These are phyloP conservation scores for Neoboletus magnificus DNA, from an alignment of 768 basidiomycete genomes.

Conservation along the genomic window DNA sequence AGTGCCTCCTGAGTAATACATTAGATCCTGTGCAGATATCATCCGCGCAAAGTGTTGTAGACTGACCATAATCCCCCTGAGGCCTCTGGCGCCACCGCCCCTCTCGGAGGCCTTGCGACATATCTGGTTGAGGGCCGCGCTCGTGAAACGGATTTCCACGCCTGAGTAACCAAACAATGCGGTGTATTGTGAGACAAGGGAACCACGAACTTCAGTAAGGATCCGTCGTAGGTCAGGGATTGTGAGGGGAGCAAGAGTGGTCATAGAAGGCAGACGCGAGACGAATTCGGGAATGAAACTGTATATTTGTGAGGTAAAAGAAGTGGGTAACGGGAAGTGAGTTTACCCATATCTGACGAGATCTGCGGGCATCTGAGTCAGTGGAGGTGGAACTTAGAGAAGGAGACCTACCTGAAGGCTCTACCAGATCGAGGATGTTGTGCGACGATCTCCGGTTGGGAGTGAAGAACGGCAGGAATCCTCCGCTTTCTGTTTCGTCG, in stretches of 20 bases:
- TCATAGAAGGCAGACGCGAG: constrained; percentile 88
- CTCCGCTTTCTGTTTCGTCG: constrained; percentile 36
- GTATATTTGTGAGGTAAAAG: constrained; percentile 3
- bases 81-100: constrained; percentile 87
- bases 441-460: constrained; percentile 56
- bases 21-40: neutral
- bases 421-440: constrained; percentile 64
- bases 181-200: constrained; percentile 85
- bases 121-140: constrained; percentile 73
- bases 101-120: constrained; percentile 74
- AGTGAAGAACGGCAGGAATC: constrained; percentile 69
- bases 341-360: constrained; percentile 77
- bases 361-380: constrained; percentile 42
- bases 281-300: constrained; percentile 96
- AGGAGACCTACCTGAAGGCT: constrained; percentile 54
- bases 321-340: neutral
- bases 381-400: neutral
- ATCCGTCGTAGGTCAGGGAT: constrained; percentile 83
- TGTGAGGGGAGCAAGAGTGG: constrained; percentile 76
- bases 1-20: constrained; percentile 57
- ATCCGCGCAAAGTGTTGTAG: neutral
- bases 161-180: constrained; percentile 81
- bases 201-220: constrained; percentile 88
- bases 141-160: constrained; percentile 84
- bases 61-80: constrained; percentile 83